Base-by-base conservation (phyloP, 2,329 filamentous ascomycete species). In the Calonectria montana region DNA sequence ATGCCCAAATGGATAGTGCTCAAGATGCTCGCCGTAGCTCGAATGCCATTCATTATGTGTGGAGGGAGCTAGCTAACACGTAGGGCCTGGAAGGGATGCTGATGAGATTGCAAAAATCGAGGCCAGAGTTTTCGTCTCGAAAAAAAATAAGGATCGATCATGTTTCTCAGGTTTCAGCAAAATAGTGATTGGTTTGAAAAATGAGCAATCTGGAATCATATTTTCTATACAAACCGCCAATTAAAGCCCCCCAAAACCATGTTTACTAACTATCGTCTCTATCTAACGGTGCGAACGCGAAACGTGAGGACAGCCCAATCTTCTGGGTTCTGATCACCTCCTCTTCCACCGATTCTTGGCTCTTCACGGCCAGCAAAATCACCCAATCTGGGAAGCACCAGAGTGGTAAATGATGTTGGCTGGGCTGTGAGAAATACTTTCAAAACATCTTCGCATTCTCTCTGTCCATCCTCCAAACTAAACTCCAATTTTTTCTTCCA, bases 361-460 rank as follows among this genome's bases (percentile, higher is more conserved):
- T 35, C 18, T 9, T 25, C 41, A 25, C n/a, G 18, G 15, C 43
- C 29, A 8, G 41, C 41, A 16, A 16, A 31, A 37, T 25, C 27
- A 8, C 21, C 68, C 61, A 9, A 75, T 21, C 7, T 71, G 67
- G 72, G 67, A 3, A 76, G 47, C 10, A 67, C 72, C 9, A 76
- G 27, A 1, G 67, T 7, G 5, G 63, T 43, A 47, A 76, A 75
- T 9, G 69, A 74, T 2, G 72, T 76, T 2, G 74, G 73, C 2
- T 71, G 72, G 6, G 74, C 68, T 0, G 74, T 75, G 1, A 76
- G 45, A 12, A 76, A 13, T 0, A 76, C 48, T 18, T 76, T 76
- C 9, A 75, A 25, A 1, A 65, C 48, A 23, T 76, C 74, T 1
- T 63, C 16, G 2, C 72, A 75, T 4, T 65, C 13, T 1, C n/a